Evolutionary conservation across 192 early-diverging fungal species (phyloP), one percentile per base, ranked within the genome.

Genomic region (Dissophora globulifera): DNA sequence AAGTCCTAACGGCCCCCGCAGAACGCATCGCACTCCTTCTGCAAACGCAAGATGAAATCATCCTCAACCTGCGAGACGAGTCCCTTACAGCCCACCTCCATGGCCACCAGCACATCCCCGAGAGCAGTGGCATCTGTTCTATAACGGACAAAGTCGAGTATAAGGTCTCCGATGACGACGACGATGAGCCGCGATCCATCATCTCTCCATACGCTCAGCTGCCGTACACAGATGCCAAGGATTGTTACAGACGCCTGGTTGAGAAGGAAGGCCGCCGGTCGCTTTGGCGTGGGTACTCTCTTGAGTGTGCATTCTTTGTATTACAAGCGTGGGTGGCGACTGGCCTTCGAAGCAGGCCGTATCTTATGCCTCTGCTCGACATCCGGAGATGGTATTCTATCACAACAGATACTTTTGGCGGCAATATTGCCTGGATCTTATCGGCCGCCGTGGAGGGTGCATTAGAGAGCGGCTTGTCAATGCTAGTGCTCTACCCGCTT

Each of bases 41-140:
- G 32, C 70, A 75, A 23, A 59, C 62, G 17, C 70, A 75, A 26
- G 70, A 75, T 30, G 70, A 75, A 12, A 64, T 75, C 42, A 65
- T 75, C 33, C 70, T 60, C 31, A 75, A 75, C 50, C 53, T 75
- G 8, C 62, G 70, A 1, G 54, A 75, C 17, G 70, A 75, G 42
- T 75, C 70, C 13, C 46, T 54, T n/a, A 32, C 50, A 1, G 58
- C 38, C n/a, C 57, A 69, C 33, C 67, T 46, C 26, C 40, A n/a
- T 38, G 42, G 13, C 23, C 48, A 43, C 13, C 40, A 51, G 16
- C 41, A 69, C 19, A n/a, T n/a, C 27, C 3, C 11, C 47, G 42
- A 29, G 26, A 22, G 9, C 38, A 40, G 11, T n/a, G 2, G 4
- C 48, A 52, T 41, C 10, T n/a, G n/a, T n/a, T n/a, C n/a, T n/a